A percentile compares a stretch with the other conserved stretches of the same genome.
Conservation (phyloP, 2,329 filamentous ascomycete genomes). For the Claviceps sp. region DNA sequence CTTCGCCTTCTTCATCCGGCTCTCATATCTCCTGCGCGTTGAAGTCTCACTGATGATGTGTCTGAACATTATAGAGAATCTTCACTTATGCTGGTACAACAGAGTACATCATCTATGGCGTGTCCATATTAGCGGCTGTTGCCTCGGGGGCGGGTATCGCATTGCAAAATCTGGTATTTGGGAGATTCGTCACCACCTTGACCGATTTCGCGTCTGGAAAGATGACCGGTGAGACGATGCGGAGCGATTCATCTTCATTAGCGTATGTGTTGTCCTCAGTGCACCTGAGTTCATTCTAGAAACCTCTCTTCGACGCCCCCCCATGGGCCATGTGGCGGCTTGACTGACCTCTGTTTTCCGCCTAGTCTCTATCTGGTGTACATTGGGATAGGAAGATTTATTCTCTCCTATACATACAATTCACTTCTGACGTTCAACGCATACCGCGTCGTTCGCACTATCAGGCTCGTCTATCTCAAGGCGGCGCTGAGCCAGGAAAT, state of each 20-base stretch:
- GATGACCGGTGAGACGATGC: constrained; percentile 15
- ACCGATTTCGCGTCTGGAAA: constrained; percentile 18
- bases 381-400: constrained; percentile 40
- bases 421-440: constrained; percentile 34
- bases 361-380: constrained; percentile 43
- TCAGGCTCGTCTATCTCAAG: constrained; percentile 35
- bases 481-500: constrained; percentile 36
- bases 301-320: too few relatives aligned
- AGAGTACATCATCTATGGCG: constrained; percentile 16
- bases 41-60: background rate
- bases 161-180: constrained; percentile 26
- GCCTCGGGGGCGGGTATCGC: constrained; percentile 24
- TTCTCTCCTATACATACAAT: constrained; percentile 33
- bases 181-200: constrained; percentile 22
- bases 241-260: constrained; percentile 11
- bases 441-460: constrained; percentile 34
- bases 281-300: too few relatives aligned
- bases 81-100: constrained; percentile 15
- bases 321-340: too few relatives aligned
- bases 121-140: constrained; percentile 19
- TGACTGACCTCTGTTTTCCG: constrained; percentile 3
- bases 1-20: background rate
- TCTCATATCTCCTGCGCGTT: background rate
- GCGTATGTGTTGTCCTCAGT: constrained; percentile 19
- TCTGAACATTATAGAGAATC: constrained; percentile 14